Evolutionary conservation across 371 early-diverging fungal species (phyloP), one percentile per base, ranked within the genome.

Genomic region (Mortierella sp.): DNA sequence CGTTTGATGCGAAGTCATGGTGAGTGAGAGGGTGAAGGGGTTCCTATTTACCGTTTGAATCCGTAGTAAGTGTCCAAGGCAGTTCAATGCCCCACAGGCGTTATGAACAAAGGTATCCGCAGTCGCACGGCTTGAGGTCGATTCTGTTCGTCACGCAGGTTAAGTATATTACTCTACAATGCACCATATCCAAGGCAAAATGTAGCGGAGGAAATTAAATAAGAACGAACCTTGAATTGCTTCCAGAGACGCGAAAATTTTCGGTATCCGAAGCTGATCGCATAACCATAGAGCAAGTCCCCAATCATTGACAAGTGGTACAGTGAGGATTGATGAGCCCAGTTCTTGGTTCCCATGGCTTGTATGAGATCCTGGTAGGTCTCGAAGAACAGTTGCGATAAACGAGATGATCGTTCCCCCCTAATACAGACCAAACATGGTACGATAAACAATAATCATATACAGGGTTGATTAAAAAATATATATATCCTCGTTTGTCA

Each of bases 261-360:
- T 28, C 6, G 78, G 78, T 31, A 76, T 65, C 43, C 64, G 60
- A n/a, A 76, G 58, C 31, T 65, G 70, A 34, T 70, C 52, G 27
- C 78, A 69, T 7, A 65, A 17, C 66, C 70, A 76, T 5, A 65
- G 41, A n/a, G 56, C 50, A 21, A 70, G 44, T 4, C 50, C 26
- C 78, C 78, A 76, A 32, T 76, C 69, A 19, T 51, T 60, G 12
- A n/a, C 23, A 5, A 8, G 24, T 14, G 21, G 49, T 17, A n/a
- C 30, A 1, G 55, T 19, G 8, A 8, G 27, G 12, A 8, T 24
- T n/a, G 23, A 31, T 14, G 42, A n/a, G 21, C 5, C 2, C 2
- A 24, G 6, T 7, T 42, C 42, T 5, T 14, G 19, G 19, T 44
- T 4, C 19, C 17, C 44, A 14, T 17, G 24, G 26, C 26, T 14